Base-by-base conservation (phyloP, 2,329 filamentous ascomycete species). In the Trichoderma sp. region DNA sequence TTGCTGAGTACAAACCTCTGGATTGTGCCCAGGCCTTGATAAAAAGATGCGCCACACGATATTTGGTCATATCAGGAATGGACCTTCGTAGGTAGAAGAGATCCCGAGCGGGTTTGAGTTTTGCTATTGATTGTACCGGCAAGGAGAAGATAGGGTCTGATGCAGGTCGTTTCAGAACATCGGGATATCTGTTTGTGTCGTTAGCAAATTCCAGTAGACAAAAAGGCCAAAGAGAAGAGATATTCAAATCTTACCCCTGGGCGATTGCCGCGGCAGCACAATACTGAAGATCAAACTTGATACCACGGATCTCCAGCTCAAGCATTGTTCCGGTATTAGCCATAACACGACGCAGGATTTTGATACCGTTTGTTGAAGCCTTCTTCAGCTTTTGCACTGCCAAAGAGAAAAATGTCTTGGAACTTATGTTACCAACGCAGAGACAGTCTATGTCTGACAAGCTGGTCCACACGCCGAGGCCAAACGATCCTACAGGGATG, bases 251-350 rank as follows among this genome's bases (percentile, higher is more conserved):
- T 73, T 74, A 82, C 81, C 82, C 84, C 77, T 89, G 84, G 3
- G 88, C 83, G 57, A 92, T 81, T 34, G 81, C 81, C 3, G 84
- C 81, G 2, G 90, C 88, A 6, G 88, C 85, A 74, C 89, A 92
- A 77, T 93, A 93, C 73, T 92, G 90, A 63, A 93, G 80, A 76
- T 92, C 88, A 75, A 91, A 83, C 73, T 84, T 88, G 75, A 92
- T 81, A 11, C 84, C 86, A 4, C 80, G 77, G n/a, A 91, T 81
- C 55, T 87, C 85, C 5, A 92, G 80, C 75, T 92, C 89, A 6
- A 92, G 82, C 88, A 91, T 91, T 1, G 85, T 89, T 9, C 89
- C 89, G 0, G 87, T 86, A 63, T 84, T 84, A 2, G 88, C 85
- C 61, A 87, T 85, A 9, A 91, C 87, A 65, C 86, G 86, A 55